Conservation (phyloP, 176 grass and related monocot genomes). For the Avena eriantha region DNA sequence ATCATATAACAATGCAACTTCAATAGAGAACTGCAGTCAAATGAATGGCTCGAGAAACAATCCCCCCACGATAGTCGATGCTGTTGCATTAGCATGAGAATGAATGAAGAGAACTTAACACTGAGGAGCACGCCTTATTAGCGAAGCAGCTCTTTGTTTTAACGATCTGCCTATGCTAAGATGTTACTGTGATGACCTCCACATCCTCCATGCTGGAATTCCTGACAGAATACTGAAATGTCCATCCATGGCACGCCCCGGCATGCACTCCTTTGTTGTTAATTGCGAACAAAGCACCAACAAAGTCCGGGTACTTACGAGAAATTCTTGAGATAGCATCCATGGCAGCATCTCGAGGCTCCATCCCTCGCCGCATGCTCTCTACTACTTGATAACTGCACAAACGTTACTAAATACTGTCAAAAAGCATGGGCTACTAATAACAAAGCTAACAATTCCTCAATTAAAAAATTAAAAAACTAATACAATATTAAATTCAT, state of each 20-base stretch:
- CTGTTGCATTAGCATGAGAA: background rate
- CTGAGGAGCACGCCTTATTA: background rate
- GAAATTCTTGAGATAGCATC: constrained; percentile 91
- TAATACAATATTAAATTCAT: background rate
- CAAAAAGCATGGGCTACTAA: background rate
- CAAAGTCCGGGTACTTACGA: constrained; percentile 70
- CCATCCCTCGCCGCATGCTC: constrained; percentile 92
- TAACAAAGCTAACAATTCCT: background rate
- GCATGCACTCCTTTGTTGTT: constrained; percentile 68
- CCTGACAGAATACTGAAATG: constrained; percentile 83
- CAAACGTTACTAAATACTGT: background rate
- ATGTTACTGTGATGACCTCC: constrained; percentile 68
- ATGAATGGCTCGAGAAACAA: constrained; percentile 9
- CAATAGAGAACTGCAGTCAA: constrained; percentile 14
- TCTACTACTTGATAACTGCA: constrained; percentile 92
- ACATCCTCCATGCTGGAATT: constrained; percentile 80
- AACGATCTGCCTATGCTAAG: constrained; percentile 34
- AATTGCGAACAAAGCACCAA: constrained; percentile 79
- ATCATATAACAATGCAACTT: constrained; percentile 1
- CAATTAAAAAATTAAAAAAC: too few relatives aligned
- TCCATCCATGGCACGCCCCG: constrained; percentile 84
- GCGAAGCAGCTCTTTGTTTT: constrained; percentile 11
- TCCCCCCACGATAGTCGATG: background rate
- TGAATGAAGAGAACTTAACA: constrained; percentile 1
- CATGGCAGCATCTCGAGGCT: constrained; percentile 62